Percentiles rank a stretch among this genome's conserved stretches.
Conservation (phyloP, 1,284 basidiomycete species). For the Microbotryum violaceum region DNA sequence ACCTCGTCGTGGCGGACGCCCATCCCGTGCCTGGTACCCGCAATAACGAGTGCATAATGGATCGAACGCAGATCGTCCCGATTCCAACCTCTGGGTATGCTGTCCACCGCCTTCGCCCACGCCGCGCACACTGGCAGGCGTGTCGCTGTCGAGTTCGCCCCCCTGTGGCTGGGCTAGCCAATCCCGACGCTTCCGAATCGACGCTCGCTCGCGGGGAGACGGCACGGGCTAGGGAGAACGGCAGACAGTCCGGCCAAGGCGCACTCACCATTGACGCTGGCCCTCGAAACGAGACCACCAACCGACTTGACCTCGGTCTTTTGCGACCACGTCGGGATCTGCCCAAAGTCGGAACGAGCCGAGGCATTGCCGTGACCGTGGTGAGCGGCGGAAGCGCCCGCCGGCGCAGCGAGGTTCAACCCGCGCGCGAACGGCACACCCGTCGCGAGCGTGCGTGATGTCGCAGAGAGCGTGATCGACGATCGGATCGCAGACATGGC, state of each 20-base stretch:
- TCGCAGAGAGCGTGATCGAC: conserved; percentile 68
- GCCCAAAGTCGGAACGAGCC: conserved; percentile 2
- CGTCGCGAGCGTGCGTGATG: conserved; percentile 64
- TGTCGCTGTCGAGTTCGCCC: too few species aligned
- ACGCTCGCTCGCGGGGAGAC: not conserved
- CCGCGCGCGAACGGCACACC: conserved; percentile 63
- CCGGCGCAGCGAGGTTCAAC: conserved; percentile 59
- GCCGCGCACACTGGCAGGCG: too few species aligned
- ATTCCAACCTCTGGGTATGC: too few species aligned
- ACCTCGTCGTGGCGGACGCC: too few species aligned
- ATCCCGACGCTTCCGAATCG: too few species aligned
- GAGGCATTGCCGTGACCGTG: conserved; percentile 40
- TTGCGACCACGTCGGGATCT: conserved; percentile 5
- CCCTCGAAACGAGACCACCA: conserved; percentile 56
- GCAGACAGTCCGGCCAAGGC: not conserved
- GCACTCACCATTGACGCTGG: conserved; percentile 60
- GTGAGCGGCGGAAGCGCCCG: conserved; percentile 53
- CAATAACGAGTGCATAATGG: too few species aligned
- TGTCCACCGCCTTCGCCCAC: too few species aligned
- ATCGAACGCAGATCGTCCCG: too few species aligned
- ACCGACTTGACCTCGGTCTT: conserved; percentile 12
- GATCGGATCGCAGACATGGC: too few species aligned
- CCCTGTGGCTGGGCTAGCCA: too few species aligned
- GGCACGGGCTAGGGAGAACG: not conserved
- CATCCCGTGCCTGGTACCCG: too few species aligned